Base-by-base conservation (phyloP, 2,329 filamentous ascomycete species). In the Ophiostoma ips region DNA sequence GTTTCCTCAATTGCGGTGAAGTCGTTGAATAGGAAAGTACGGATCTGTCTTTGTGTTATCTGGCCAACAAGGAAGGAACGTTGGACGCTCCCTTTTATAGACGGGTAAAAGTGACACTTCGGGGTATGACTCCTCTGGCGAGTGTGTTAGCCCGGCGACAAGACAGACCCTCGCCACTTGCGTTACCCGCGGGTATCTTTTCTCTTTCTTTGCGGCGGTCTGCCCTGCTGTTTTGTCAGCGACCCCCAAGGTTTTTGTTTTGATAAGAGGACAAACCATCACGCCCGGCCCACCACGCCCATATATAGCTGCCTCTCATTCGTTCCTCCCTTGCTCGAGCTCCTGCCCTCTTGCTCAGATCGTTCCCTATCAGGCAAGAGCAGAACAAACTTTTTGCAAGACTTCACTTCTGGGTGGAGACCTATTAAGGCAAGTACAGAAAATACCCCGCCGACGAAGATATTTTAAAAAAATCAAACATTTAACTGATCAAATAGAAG, bases 371-470 rank as follows among this genome's bases (percentile, higher is more conserved):
- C 43, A 45, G 43, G 43, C 19, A 40, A 50, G 38, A 47, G 31
- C 18, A 45, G n/a, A 47, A 45, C 51, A 21, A 30, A 30, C n/a
- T n/a, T n/a, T n/a, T n/a, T n/a, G 16, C 18, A 7, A 50, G 41
- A 41, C 21, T 41, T 13, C 15, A 41, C 21, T 41, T 13, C 15
- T n/a, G 12, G 16, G 33, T 49, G 40, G 47, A 47, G 44, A 48
- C 35, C 31, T 3, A 48, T 38, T 5, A 51, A 51, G 28, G 43
- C 46, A 48, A 48, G 24, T 38, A 13, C 44, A 46, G 37, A 52
- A 46, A 50, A 48, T 53, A 54, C 54, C 54, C 54, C 53, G 51
- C 51, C 53, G 15, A 46, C 33, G 18, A 50, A 16, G 15, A n/a
- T 4, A 35, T 38, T n/a, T n/a, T 12, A 24, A 43, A 44, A 10